phyloP scores from a whole-genome alignment of 495 filamentous ascomycete species.

The Talaromyces nanjingensis region DNA sequence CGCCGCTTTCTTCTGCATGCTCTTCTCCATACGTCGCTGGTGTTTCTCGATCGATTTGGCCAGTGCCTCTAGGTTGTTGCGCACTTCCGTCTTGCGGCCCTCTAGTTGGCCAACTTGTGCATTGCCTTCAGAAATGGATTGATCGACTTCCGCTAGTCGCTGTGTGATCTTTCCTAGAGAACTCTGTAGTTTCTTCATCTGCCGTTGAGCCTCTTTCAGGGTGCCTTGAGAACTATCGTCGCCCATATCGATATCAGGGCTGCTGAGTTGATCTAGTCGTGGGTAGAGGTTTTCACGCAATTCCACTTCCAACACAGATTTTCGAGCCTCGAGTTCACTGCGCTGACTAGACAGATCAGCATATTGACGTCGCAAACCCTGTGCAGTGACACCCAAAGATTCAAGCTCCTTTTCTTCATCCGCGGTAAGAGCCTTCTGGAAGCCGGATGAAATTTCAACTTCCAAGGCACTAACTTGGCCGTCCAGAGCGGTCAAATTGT shows the following conservation, averaged over 20 bases:
- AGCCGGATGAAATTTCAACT: constrained; percentile 72
- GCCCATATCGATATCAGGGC: constrained; percentile 65
- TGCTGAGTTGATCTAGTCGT: constrained; percentile 78
- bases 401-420: constrained; percentile 80
- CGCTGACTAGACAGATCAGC: constrained; percentile 66
- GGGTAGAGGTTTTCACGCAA: constrained; percentile 78
- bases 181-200: constrained; percentile 69
- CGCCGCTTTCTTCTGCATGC: constrained; percentile 75
- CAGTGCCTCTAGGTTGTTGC: constrained; percentile 65
- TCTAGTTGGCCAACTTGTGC: constrained; percentile 53
- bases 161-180: constrained; percentile 53
- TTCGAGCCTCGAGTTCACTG: constrained; percentile 73
- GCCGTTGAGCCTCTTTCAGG: constrained; percentile 71
- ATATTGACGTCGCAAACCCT: constrained; percentile 66
- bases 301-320: constrained; percentile 74
- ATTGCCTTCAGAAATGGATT: constrained; percentile 59
- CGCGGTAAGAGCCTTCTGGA: constrained; percentile 81
- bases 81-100: constrained; percentile 56
- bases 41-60: constrained; percentile 75
- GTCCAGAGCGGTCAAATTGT: constrained; percentile 64
- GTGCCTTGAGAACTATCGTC: constrained; percentile 53
- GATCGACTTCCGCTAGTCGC: constrained; percentile 65
- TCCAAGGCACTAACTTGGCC: constrained; percentile 68
- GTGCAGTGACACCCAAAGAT: constrained; percentile 55
- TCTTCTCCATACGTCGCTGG: constrained; percentile 88